These are phyloP conservation scores for Solanum ahanhuiri DNA, from an alignment of 257 asterid species.

Conservation along the genomic window DNA sequence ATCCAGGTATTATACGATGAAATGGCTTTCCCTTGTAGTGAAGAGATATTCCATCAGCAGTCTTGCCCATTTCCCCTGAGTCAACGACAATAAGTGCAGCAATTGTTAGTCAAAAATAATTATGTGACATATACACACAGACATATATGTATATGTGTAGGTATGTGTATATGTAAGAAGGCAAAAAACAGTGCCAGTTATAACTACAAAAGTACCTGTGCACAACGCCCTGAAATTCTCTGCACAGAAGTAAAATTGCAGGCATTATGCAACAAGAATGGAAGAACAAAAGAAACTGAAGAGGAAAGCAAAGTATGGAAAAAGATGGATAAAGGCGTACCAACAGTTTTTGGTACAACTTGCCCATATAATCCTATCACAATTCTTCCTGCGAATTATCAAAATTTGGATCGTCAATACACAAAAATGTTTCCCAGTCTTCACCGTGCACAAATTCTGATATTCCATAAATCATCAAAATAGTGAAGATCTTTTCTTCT, in stretches of 20 bases:
- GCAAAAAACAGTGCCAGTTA: neutral
- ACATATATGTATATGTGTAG: neutral
- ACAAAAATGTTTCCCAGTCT: neutral
- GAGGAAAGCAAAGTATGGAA: neutral
- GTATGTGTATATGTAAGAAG: neutral
- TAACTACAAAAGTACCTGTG: slow-evolving; percentile 57
- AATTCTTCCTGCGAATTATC: slow-evolving; percentile 59
- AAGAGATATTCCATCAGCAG: slow-evolving; percentile 55
- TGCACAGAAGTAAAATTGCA: slow-evolving; percentile 27
- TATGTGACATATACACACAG: neutral
- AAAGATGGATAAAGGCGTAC: slow-evolving; percentile 28
- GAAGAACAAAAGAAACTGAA: neutral
- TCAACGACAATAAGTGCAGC: neutral
- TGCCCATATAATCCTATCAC: slow-evolving; percentile 82
- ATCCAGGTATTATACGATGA: slow-evolving; percentile 96
- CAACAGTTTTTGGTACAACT: slow-evolving; percentile 88
- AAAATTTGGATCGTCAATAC: neutral
- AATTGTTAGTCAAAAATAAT: neutral
- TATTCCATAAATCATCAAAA: neutral
- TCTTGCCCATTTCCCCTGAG: slow-evolving; percentile 87
- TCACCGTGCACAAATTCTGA: neutral
- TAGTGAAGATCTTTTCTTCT: neutral
- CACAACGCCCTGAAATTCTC: slow-evolving; percentile 96
- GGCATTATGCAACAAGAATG: slow-evolving; percentile 3
- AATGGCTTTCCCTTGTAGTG: slow-evolving; percentile 90